These are phyloP conservation scores for Yamadazyma blattariae DNA, from an alignment of 1,139 yeast species.

Conservation along the genomic window DNA sequence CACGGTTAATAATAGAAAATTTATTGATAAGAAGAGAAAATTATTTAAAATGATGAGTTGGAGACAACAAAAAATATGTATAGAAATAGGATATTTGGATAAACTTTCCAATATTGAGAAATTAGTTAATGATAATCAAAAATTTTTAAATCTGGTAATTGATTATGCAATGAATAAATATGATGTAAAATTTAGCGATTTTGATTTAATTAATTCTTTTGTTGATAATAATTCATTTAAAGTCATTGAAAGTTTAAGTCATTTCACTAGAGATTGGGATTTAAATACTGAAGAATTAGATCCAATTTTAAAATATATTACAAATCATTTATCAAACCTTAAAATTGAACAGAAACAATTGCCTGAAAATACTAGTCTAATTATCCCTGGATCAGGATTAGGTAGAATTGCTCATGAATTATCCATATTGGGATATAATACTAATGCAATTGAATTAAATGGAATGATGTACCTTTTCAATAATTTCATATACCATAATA, in stretches of 20 bases:
- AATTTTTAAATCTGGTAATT: constrained; percentile 44
- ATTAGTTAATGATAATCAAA: constrained; percentile 43
- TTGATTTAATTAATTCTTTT: constrained; percentile 24
- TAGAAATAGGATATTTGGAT: constrained; percentile 52
- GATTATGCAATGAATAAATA: constrained; percentile 35
- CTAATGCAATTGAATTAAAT: constrained; percentile 71
- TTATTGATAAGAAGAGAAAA: constrained; percentile 45
- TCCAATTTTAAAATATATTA: constrained; percentile 53
- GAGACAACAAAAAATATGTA: constrained; percentile 54
- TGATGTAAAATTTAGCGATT: constrained; percentile 35
- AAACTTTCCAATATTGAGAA: constrained; percentile 49
- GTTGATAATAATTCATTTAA: constrained; percentile 35
- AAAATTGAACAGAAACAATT: too few species aligned
- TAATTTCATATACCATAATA: constrained; percentile 45
- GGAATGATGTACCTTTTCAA: constrained; percentile 68
- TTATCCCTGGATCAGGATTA: constrained; percentile 80
- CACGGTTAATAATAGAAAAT: constrained; percentile 30
- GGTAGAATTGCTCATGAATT: constrained; percentile 70
- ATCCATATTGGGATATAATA: constrained; percentile 38
- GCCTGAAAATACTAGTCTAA: constrained; percentile 40
- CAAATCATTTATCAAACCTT: constrained; percentile 23
- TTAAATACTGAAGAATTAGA: constrained; percentile 26
- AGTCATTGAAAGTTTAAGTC: constrained; percentile 71
- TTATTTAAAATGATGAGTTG: constrained; percentile 49
- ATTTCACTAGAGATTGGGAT: constrained; percentile 73